Evolutionary conservation across 306 rosid species (phyloP), one percentile per base, ranked within the genome.

Genomic region (Sophora flavescens): DNA sequence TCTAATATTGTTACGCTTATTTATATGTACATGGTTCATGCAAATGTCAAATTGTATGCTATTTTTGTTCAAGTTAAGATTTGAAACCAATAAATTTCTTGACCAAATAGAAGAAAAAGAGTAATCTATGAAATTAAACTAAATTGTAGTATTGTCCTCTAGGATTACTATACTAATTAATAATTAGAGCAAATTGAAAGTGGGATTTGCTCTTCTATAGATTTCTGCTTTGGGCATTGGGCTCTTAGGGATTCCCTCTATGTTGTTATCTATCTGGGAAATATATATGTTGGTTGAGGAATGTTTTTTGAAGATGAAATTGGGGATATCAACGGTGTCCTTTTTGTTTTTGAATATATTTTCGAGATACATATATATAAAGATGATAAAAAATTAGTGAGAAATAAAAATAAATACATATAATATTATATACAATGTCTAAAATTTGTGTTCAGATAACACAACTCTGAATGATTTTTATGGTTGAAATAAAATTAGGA

Each of bases 211-310:
- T 76, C 79, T 50, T n/a, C n/a, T 3, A 47, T 56, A 12, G 13
- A 74, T 72, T 44, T 44, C 14, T 44, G 76, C 91, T 80, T 86
- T 75, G 98, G 84, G 54, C 54, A 48, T 63, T 78, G 96, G 32
- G 89, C 87, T 82, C 93, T 84, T 89, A 74, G 97, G 98, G 94
- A 88, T 88, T 93, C 90, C 87, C 93, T 91, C 70, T 67, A 66
- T 72, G 66, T 56, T 74, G 67, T 72, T 79, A 83, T 63, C 52
- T 80, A 66, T 65, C 36, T 33, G 77, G 70, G 32, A 30, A 30
- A 2, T 30, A 2, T 30, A 30, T 1, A 30, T 30, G 32, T 30
- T 30, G 32, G 3, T 30, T n/a, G n/a, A n/a, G n/a, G n/a, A n/a
- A n/a, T n/a, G n/a, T n/a, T n/a, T n/a, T n/a, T n/a, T n/a, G n/a